Evolutionary conservation across 495 filamentous ascomycete genomes (phyloP).

Genomic region (Astrocystis sublimbata): DNA sequence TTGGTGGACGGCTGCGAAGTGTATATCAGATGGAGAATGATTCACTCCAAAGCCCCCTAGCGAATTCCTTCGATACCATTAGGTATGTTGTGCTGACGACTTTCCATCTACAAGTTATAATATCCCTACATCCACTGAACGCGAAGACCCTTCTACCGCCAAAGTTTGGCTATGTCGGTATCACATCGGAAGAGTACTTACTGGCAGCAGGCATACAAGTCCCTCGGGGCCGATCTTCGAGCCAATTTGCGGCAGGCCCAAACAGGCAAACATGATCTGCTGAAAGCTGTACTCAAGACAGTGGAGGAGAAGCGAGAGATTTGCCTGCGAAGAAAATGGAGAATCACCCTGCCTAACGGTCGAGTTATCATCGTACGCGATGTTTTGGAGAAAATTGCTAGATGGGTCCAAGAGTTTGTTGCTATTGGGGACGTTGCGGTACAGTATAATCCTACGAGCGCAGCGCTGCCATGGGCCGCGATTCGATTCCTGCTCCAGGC

Average conservation of each 20-base stretch:
- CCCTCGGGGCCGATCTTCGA: background rate
- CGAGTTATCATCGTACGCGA: conserved; percentile 23
- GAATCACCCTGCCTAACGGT: background rate
- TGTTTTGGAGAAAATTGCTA: conserved; percentile 27
- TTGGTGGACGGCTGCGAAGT: too few relatives aligned
- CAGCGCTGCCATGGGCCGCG: conserved; percentile 38
- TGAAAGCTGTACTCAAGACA: background rate
- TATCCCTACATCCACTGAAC: too few relatives aligned
- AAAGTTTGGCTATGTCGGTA: background rate
- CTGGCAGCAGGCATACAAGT: background rate
- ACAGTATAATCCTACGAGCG: conserved; percentile 34
- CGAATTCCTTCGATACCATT: too few relatives aligned
- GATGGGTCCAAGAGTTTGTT: conserved; percentile 32
- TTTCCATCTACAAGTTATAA: too few relatives aligned
- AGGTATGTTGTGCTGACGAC: too few relatives aligned
- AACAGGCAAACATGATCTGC: background rate
- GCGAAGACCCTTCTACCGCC: too few relatives aligned
- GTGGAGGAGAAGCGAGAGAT: background rate
- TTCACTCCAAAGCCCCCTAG: too few relatives aligned
- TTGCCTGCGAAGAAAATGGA: background rate
- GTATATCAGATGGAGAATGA: too few relatives aligned
- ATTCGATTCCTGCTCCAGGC: conserved; percentile 18
- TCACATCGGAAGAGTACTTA: background rate
- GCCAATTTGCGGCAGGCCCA: background rate
- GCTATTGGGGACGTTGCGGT: conserved; percentile 33